Evolutionary conservation across 441 rosid species (phyloP), one percentile per base, ranked within the genome.

Genomic region (Dalechampia spathulata): DNA sequence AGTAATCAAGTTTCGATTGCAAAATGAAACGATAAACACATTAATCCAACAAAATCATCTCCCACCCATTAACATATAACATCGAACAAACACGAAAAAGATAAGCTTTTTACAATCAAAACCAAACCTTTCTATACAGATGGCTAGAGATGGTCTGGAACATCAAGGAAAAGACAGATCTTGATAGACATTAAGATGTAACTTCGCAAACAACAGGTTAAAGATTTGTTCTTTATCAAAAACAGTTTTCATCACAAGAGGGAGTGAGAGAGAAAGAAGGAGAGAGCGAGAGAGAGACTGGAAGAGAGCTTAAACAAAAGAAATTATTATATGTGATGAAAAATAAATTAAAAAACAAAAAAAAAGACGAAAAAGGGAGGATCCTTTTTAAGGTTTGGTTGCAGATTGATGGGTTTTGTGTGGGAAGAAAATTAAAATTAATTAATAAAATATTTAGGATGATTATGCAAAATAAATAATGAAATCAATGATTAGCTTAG

Each of bases 391-490:
- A 9, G 56, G 65, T 40, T 37, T 73, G n/a, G 77, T 66, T 71
- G 75, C 64, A 54, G 77, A 71, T 76, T 75, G 73, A 74, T 60
- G 71, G 75, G 62, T 66, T 65, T 66, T 19, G n/a, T 46, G 65
- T 28, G 53, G 27, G 41, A 16, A 40, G 41, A 59, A 27, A 42
- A 55, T 28, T n/a, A n/a, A 34, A 51, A 46, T 53, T 43, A 59
- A 73, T 61, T 51, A 44, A 16, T 10, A 17, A 52, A 49, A 17
- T 34, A 51, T 1, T 7, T 1, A 10, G 2, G n/a, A 47, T 36
- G 12, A 49, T 32, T 58, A 28, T 20, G 47, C 15, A 13, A 48
- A 42, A 37, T 36, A 36, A 39, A 52, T 30, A 63, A 41, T n/a
- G 6, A 8, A 40, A 57, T 42, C 30, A 59, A 27, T 48, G 58